phyloP scores from a whole-genome alignment of 2,329 filamentous ascomycete genomes.

The Coniochaeta sp. region DNA sequence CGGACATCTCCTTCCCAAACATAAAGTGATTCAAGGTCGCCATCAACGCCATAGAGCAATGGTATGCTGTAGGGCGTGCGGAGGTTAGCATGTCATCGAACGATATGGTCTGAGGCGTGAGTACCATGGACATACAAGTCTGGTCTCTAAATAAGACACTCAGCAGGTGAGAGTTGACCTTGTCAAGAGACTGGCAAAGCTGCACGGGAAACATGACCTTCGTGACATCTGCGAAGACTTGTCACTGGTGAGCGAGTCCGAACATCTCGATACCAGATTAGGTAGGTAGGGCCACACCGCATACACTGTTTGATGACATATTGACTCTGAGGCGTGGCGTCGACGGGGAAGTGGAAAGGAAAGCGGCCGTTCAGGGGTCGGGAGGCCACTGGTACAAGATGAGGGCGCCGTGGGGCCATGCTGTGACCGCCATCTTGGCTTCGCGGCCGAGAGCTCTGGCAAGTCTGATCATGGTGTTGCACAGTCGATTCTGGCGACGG shows the following conservation, averaged over 20 bases:
- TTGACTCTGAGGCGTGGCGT: constrained; percentile 3
- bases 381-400: too few species aligned
- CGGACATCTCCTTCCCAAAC: not conserved
- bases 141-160: not conserved
- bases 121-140: not conserved
- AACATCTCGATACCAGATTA: not conserved
- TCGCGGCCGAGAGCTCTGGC: too few species aligned
- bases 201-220: not conserved
- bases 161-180: not conserved
- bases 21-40: constrained; percentile 4
- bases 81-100: not conserved
- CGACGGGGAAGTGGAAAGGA: not conserved
- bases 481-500: too few species aligned
- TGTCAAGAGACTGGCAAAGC: not conserved
- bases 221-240: constrained; percentile 2
- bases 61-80: not conserved
- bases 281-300: not conserved
- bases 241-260: not conserved
- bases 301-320: constrained; percentile 5
- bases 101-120: not conserved
- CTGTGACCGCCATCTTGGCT: too few species aligned
- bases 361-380: too few species aligned
- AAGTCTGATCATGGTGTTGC: too few species aligned
- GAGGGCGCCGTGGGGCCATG: too few species aligned
- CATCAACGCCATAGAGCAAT: constrained; percentile 5